Evolutionary conservation across 1,139 yeast genomes (phyloP), one percentile per base, ranked within the genome.

Genomic region (Blastobotrys serpentis): DNA sequence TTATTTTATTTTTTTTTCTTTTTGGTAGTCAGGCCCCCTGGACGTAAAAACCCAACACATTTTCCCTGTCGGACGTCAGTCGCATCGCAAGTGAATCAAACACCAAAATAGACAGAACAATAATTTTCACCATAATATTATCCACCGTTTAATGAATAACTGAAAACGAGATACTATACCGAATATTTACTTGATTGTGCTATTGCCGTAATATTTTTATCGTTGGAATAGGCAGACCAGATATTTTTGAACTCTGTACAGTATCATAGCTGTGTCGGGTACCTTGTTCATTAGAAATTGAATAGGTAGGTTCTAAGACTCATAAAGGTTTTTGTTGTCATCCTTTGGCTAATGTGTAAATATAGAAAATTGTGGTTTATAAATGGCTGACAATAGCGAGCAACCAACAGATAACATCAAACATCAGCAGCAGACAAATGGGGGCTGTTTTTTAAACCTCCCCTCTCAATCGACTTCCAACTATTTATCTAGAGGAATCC

Each of bases 61-160:
- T 11, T 7, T 14, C n/a, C 32, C 32, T 11, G 32, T 29, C 32
- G n/a, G 32, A 29, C 32, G 32, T 29, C 32, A 29, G 13, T 29
- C 32, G 32, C 32, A 29, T 29, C 32, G 32, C 32, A 29, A 29
- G 32, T 29, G 32, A 29, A 29, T 29, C 32, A 29, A 29, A 29
- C 7, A 29, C 32, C 7, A 29, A 29, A 29, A 29, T 29, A 11
- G n/a, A 29, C 32, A 29, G 32, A 6, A 29, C 32, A 29, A 14
- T 14, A 14, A 6, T 23, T 23, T 23, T 6, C 26, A 23, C 26
- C 26, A n/a, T n/a, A n/a, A n/a, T n/a, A n/a, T n/a, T n/a, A n/a
- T n/a, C n/a, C n/a, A n/a, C n/a, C n/a, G n/a, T n/a, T n/a, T n/a
- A n/a, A n/a, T n/a, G n/a, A n/a, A n/a, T n/a, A n/a, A n/a, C n/a